Evolutionary conservation across 495 filamentous ascomycete species (phyloP), one percentile per base, ranked within the genome.

Genomic region (Emericellopsis terricola): DNA sequence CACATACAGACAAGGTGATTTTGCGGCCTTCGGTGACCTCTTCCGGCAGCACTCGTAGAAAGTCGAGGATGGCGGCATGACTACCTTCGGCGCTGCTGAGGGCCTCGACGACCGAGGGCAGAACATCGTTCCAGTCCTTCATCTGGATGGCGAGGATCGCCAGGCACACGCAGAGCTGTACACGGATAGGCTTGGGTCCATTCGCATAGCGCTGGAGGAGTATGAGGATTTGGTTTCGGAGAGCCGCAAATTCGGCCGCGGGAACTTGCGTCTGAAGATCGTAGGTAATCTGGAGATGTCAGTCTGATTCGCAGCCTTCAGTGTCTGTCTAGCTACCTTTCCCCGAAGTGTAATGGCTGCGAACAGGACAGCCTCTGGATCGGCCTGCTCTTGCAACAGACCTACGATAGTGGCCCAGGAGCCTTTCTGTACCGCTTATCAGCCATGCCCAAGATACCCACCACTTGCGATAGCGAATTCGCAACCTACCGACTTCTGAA

Each of bases 21-120:
- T 94, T 96, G 56, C 89, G 81, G 56, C 91, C 89, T 64, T 96
- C 89, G 32, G 82, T 96, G 52, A 99, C 91, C 69, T 99, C 89
- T 64, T 99, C 89, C 14, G 89, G 89, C 30, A 99, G 71, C 46
- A 99, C 85, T 49, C 76, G 84, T 36, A 99, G 64, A 55, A 99
- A 96, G 50, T 96, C 91, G 41, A 99, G 58, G 43, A 94, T 78
- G 50, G 80, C 86, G 34, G 86, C 75, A 38, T 74, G 66, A 50
- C 72, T 80, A 42, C 77, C 69, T 29, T 78, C 71, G 43, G 74
- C 74, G 48, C 69, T 73, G 31, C 87, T 83, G 28, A 99, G 64
- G 10, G 76, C 65, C 20, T 73, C 65, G 15, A 91, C 82, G 19
- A 96, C 78, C 19, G 73, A 68, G 15, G 66, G 65, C 42, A 99